Conservation (phyloP, 108 stramenopile species). For the Chaetoceros muelleri region DNA sequence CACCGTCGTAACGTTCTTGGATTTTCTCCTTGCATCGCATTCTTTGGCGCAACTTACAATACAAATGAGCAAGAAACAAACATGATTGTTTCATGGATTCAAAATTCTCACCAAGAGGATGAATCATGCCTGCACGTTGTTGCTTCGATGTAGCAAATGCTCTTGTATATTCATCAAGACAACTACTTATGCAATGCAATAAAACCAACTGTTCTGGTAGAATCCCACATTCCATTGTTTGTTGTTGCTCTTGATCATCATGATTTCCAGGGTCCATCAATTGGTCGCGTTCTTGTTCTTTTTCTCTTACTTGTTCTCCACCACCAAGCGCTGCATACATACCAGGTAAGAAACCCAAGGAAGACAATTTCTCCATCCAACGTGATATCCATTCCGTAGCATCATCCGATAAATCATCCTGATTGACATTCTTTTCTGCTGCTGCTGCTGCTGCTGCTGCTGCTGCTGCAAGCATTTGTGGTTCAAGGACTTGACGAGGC, state of each 20-base stretch:
- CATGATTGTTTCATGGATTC: conserved; percentile 17
- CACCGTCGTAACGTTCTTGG: conserved; percentile 17
- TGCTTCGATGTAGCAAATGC: conserved; percentile 8
- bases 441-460: conserved; percentile 3
- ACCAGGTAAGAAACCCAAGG: conserved; percentile 34
- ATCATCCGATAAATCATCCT: conserved; percentile 36
- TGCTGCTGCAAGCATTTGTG: conserved; percentile 4
- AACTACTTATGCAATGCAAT: conserved; percentile 48
- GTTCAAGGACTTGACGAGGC: conserved; percentile 25
- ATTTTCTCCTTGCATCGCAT: neutral
- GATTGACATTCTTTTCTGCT: neutral
- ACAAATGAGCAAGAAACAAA: conserved; percentile 30
- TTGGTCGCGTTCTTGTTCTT: neutral
- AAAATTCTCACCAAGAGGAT: conserved; percentile 29
- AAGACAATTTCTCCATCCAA: conserved; percentile 34
- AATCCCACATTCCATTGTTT: conserved; percentile 5
- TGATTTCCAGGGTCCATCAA: conserved; percentile 1
- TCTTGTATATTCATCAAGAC: conserved; percentile 27
- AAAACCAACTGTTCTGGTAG: conserved; percentile 70
- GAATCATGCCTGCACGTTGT: conserved; percentile 15
- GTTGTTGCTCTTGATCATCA: neutral
- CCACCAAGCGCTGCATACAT: conserved; percentile 33
- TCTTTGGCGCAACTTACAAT: conserved; percentile 16
- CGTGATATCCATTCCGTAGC: conserved; percentile 76
- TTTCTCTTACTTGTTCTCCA: neutral